These are phyloP conservation scores for Linnemannia elongata DNA, from an alignment of 192 early-diverging fungal genomes.

Conservation along the genomic window DNA sequence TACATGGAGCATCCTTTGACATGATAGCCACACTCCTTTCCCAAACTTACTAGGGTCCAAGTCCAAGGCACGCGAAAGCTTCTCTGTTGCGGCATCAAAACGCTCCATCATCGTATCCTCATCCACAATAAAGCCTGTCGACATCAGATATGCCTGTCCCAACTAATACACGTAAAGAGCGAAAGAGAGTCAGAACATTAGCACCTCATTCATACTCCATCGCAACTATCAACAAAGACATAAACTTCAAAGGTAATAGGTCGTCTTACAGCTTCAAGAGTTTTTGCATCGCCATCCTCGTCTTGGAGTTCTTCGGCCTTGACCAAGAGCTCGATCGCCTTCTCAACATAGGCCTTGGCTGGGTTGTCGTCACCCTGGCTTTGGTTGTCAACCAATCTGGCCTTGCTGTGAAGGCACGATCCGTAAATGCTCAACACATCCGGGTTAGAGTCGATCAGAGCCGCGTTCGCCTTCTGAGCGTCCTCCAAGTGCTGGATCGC, in stretches of 20 bases:
- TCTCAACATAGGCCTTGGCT: conserved; percentile 20
- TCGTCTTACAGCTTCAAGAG: conserved; percentile 36
- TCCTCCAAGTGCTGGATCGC: conserved; percentile 39
- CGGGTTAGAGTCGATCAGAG: conserved; percentile 29
- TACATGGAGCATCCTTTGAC: background rate
- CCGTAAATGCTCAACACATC: conserved; percentile 41
- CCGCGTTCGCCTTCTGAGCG: conserved; percentile 13
- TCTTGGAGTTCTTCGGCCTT: conserved; percentile 44
- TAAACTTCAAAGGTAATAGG: background rate
- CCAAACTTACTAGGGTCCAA: conserved; percentile 56
- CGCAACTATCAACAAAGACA: background rate
- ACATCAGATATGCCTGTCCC: conserved; percentile 60
- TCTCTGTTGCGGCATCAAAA: conserved; percentile 62
- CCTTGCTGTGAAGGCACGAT: conserved; percentile 48
- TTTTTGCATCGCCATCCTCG: conserved; percentile 37
- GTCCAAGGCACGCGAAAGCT: conserved; percentile 59
- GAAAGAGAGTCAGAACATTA: conserved; percentile 26
- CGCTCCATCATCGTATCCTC: conserved; percentile 67
- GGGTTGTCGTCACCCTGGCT: conserved; percentile 20
- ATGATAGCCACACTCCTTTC: background rate
- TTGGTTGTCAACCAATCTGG: conserved; percentile 22
- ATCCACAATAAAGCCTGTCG: conserved; percentile 57
- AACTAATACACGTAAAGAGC: conserved; percentile 36
- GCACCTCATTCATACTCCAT: background rate
- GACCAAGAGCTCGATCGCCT: conserved; percentile 39